phyloP scores from a whole-genome alignment of 306 rosid species.

The Fragaria nilgerrensis region DNA sequence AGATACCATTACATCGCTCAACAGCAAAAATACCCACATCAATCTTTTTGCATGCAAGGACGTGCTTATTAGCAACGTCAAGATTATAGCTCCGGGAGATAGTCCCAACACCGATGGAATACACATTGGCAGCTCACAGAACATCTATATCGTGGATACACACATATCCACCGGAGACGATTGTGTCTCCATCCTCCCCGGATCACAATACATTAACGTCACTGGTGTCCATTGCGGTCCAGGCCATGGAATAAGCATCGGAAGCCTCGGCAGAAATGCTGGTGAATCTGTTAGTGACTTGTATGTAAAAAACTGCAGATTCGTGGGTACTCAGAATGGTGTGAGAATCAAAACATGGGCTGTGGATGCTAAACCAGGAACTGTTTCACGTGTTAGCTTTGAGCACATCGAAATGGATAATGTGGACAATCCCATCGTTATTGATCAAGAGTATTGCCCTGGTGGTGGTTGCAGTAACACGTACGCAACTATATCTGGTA shows the following conservation, averaged over 20 bases:
- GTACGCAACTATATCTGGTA: not conserved
- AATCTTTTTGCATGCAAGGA: slow-evolving; percentile 3
- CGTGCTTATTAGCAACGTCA: not conserved
- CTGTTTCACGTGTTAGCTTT: slow-evolving; percentile 11
- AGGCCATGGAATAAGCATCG: slow-evolving; percentile 7
- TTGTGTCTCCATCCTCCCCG: not conserved
- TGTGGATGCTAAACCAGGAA: not conserved
- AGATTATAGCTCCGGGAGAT: not conserved
- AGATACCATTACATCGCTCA: not conserved
- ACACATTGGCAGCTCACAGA: not conserved
- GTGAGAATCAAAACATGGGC: slow-evolving; percentile 36
- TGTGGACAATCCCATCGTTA: slow-evolving; percentile 31
- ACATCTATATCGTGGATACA: not conserved
- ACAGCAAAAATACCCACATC: not conserved
- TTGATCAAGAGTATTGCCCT: slow-evolving; percentile 44
- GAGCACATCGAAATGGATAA: slow-evolving; percentile 12
- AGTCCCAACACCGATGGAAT: slow-evolving; percentile 8
- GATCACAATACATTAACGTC: not conserved
- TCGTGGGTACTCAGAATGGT: slow-evolving; percentile 28
- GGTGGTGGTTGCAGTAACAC: not conserved
- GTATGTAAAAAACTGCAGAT: not conserved
- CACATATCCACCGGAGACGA: slow-evolving; percentile 1
- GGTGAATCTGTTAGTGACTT: slow-evolving; percentile 4
- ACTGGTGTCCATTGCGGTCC: not conserved
- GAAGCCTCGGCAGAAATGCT: slow-evolving; percentile 9